These are phyloP conservation scores for Diaporthe longicolla DNA, from an alignment of 2,329 filamentous ascomycete genomes.

Conservation along the genomic window DNA sequence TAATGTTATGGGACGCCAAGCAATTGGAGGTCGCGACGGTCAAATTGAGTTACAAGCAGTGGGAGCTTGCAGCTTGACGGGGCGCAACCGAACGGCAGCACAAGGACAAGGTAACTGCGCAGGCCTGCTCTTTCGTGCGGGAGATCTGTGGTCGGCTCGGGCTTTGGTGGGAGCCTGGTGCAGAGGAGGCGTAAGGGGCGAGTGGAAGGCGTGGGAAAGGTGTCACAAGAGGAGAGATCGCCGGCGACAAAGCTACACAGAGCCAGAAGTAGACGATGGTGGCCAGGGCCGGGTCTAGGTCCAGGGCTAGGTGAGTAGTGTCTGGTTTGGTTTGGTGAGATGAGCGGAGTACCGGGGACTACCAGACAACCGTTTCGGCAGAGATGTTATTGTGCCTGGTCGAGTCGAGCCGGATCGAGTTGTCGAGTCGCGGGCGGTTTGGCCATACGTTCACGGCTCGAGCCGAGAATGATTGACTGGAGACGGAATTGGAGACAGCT, in stretches of 20 bases:
- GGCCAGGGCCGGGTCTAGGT: not conserved
- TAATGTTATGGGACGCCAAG: slow-evolving; percentile 20
- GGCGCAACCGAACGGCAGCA: slow-evolving; percentile 2
- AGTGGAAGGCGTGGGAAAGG: slow-evolving; percentile 17
- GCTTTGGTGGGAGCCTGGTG: not conserved
- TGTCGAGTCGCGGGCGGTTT: slow-evolving; percentile 22
- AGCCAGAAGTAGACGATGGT: not conserved
- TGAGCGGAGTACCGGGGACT: not conserved
- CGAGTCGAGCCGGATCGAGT: slow-evolving; percentile 17
- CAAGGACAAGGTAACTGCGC: slow-evolving; percentile 10
- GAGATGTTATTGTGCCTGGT: slow-evolving; percentile 8
- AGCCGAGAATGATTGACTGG: slow-evolving; percentile 32
- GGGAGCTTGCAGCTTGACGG: slow-evolving; percentile 22
- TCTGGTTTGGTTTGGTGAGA: not conserved
- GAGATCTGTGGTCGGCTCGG: slow-evolving; percentile 9
- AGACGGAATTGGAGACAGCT: slow-evolving; percentile 28
- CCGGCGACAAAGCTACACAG: slow-evolving; percentile 21
- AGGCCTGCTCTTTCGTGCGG: not conserved
- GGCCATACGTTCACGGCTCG: slow-evolving; percentile 32
- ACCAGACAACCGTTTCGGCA: not conserved
- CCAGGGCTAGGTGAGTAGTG: not conserved
- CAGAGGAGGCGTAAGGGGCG: slow-evolving; percentile 9
- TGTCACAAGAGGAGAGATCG: slow-evolving; percentile 33
- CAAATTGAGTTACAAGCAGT: slow-evolving; percentile 25
- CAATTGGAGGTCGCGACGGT: slow-evolving; percentile 31